Percentiles rank a stretch among this genome's conserved stretches.
Conservation (phyloP, 2,329 filamentous ascomycete genomes). For the Talaromyces sp. region DNA sequence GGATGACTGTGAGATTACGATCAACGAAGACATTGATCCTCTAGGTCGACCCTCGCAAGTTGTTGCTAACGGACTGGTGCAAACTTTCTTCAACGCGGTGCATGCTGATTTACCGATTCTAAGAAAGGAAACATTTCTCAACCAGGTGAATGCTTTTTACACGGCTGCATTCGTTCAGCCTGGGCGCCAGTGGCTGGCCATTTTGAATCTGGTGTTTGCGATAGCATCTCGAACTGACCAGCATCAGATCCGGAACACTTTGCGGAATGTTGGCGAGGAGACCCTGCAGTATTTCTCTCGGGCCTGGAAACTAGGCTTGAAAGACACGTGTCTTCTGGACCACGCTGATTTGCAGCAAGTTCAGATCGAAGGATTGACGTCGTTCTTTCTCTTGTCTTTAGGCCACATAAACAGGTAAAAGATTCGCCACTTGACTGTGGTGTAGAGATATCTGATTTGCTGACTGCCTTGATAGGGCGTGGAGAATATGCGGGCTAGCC, state of each 20-base stretch:
- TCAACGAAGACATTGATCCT: slow-evolving; percentile 32
- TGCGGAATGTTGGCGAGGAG: slow-evolving; percentile 26
- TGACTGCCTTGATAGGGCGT: slow-evolving; percentile 28
- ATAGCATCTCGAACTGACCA: slow-evolving; percentile 34
- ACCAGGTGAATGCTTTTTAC: slow-evolving; percentile 36
- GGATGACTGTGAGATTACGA: slow-evolving; percentile 33
- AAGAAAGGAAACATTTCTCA: slow-evolving; percentile 34
- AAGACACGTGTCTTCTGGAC: slow-evolving; percentile 30
- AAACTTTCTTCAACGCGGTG: slow-evolving; percentile 35
- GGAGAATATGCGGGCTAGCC: slow-evolving; percentile 37
- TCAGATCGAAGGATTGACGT: slow-evolving; percentile 37
- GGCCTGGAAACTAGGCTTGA: slow-evolving; percentile 37
- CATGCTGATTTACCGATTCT: slow-evolving; percentile 42
- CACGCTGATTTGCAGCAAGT: slow-evolving; percentile 42
- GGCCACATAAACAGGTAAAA: slow-evolving; percentile 40
- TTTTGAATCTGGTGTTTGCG: slow-evolving; percentile 43
- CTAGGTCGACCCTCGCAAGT: slow-evolving; percentile 31
- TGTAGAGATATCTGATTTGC: background rate
- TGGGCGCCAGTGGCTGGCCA: slow-evolving; percentile 37
- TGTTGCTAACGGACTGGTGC: slow-evolving; percentile 36
- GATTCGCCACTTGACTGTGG: background rate
- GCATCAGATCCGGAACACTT: slow-evolving; percentile 24
- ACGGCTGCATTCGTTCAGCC: slow-evolving; percentile 27
- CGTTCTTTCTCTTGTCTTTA: slow-evolving; percentile 37
- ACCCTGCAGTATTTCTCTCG: slow-evolving; percentile 39